Base-by-base conservation (phyloP, 345 rosid genomes). In the Linum lewisii region DNA sequence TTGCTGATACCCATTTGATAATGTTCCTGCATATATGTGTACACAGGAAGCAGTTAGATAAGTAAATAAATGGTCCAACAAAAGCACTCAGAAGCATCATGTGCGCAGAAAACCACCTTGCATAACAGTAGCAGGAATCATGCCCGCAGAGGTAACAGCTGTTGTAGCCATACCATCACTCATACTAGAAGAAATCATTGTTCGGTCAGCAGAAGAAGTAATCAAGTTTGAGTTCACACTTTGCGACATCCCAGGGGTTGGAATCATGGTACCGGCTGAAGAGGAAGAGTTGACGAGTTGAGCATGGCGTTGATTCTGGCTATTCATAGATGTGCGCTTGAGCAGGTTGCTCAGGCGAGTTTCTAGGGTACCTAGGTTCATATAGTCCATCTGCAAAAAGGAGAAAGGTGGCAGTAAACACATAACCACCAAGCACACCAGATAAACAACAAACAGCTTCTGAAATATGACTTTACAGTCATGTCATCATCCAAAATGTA, bases 221-320 rank as follows among this genome's bases (percentile, higher is more conserved):
- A 76, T 72, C 67, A 72, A 24, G 60, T 74, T 82, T 23, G 88
- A 62, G 79, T 75, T 89, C 69, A 65, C 81, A 54, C 77, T 51
- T 18, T 75, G 87, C 24, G 90, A 62, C 74, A 93, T 78, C 51
- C 99, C 99, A 65, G 95, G 97, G 19, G 94, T 93, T 24, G 97
- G 97, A 61, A 93, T 89, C 97, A 93, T 87, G 37, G 89, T 81
- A 61, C 84, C 84, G 73, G 81, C 62, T 15, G 87, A 58, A 24
- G 93, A 58, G 26, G 90, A 73, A 18, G 97, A 75, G 81, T 72
- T 77, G 68, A 76, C 79, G 72, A 64, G 72, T 62, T 80, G 83
- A 9, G 18, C 75, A 59, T 58, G 83, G 26, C 81, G 84, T 52
- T 81, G 87, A 62, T 58, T 78, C 65, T 77, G 72, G 63, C 26